Percentiles rank a stretch among this genome's conserved stretches.
phyloP scores from a whole-genome alignment of 2,329 filamentous ascomycete species.

The Botrytis porri region DNA sequence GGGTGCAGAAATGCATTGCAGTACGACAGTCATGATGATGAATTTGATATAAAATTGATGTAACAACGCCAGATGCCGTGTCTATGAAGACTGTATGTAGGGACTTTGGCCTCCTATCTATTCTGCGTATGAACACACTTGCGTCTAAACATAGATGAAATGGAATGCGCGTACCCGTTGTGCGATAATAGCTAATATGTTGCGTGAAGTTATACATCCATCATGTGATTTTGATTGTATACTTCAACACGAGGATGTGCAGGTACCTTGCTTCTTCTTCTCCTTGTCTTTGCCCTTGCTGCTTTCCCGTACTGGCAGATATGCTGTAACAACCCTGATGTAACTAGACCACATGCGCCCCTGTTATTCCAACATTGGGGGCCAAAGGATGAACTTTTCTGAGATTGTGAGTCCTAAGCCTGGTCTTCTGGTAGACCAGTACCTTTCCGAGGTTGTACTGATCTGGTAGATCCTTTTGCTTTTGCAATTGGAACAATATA shows the following conservation, averaged over 20 bases:
- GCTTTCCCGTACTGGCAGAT: not conserved
- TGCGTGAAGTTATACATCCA: constrained; percentile 14
- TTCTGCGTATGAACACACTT: not conserved
- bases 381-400: not conserved
- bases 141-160: not conserved
- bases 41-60: not conserved
- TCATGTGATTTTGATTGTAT: constrained; percentile 13
- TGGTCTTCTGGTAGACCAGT: not conserved
- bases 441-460: not conserved
- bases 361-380: not conserved
- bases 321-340: not conserved
- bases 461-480: not conserved
- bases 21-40: not conserved
- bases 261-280: not conserved
- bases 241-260: constrained; percentile 9
- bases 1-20: not conserved
- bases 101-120: not conserved
- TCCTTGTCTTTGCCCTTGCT: not conserved
- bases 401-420: not conserved
- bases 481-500: not conserved
- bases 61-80: not conserved
- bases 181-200: not conserved
- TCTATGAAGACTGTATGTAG: not conserved
- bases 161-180: constrained; percentile 1
- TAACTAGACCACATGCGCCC: not conserved